Evolutionary conservation across 192 early-diverging fungal genomes (phyloP), one percentile per base, ranked within the genome.

Genomic region (Globomyces pollinis-pini): DNA sequence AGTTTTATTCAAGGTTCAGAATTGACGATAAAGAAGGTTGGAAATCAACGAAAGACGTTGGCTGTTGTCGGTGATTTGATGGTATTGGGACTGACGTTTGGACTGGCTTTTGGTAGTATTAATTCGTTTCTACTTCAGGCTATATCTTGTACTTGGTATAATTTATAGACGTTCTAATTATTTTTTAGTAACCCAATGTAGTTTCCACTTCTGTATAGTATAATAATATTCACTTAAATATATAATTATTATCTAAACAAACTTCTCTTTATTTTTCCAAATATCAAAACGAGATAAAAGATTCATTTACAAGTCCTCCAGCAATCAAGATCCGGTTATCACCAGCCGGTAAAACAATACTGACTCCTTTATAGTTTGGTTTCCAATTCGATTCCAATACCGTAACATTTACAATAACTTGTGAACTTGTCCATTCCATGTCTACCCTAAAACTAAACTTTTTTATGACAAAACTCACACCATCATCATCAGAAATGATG

Each of bases 41-140:
- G 50, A 16, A 51, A 30, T 33, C 16, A 51, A 33, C 21, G 21
- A n/a, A 38, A 24, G 29, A 2, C 21, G 21, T 38, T 31, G 28
- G 23, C 55, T 28, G 38, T 39, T 41, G 55, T 16, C 12, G 55
- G 55, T 15, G 55, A 57, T 39, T 43, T 57, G 16, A 31, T 57
- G 55, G 38, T 29, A 15, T 29, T 33, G 26, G 21, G 28, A 8
- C 16, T 41, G 38, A 33, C 28, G 11, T 39, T 33, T 39, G 55
- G 55, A n/a, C 16, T 57, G 24, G 42, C 55, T n/a, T 26, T 33
- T 39, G 55, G 55, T 13, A 57, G 29, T 7, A 2, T 57, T 2
- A 39, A 39, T 3, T 28, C 55, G 16, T 31, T 57, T 16, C 16
- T 57, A 24, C 31, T 28, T 18, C 29, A 31, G 20, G 28, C 55